Evolutionary conservation across 495 filamentous ascomycete species (phyloP).

Genomic region (Evernia prunastri): DNA sequence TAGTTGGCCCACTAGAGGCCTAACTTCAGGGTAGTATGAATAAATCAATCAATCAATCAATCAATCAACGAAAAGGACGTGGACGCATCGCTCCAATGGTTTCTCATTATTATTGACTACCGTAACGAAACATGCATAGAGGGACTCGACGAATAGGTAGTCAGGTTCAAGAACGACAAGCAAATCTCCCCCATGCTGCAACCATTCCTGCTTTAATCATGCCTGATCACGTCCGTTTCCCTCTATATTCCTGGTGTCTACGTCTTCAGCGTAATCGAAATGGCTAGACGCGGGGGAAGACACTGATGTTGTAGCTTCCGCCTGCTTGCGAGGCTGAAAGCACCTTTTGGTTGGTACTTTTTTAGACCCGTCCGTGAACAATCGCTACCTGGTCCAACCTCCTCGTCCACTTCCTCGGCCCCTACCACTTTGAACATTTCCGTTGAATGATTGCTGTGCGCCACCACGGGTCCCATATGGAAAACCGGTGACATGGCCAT

Average conservation of each 20-base stretch:
- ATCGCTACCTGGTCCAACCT: constrained; percentile 3
- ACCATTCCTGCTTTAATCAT: constrained; percentile 3
- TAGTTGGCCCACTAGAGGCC: too few species aligned
- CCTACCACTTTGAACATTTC: constrained; percentile 5
- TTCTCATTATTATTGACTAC: too few species aligned
- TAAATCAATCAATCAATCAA: too few species aligned
- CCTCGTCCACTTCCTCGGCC: constrained; percentile 14
- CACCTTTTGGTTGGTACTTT: background rate
- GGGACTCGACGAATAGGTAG: background rate
- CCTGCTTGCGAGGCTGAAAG: background rate
- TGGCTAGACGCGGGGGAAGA: background rate
- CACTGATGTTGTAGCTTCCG: background rate
- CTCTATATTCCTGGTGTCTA: background rate
- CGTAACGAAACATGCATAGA: too few species aligned
- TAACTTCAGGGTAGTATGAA: too few species aligned
- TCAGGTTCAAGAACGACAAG: constrained; percentile 8
- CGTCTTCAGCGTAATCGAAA: background rate
- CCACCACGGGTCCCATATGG: constrained; percentile 7
- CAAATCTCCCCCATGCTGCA: constrained; percentile 3
- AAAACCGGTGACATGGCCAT: background rate
- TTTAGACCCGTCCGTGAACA: background rate
- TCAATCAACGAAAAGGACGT: too few species aligned
- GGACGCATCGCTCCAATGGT: too few species aligned
- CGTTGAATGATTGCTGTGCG: constrained; percentile 1
- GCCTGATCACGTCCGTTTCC: background rate